Evolutionary conservation across 371 early-diverging fungal species (phyloP).

Genomic region (Mucor sp.): DNA sequence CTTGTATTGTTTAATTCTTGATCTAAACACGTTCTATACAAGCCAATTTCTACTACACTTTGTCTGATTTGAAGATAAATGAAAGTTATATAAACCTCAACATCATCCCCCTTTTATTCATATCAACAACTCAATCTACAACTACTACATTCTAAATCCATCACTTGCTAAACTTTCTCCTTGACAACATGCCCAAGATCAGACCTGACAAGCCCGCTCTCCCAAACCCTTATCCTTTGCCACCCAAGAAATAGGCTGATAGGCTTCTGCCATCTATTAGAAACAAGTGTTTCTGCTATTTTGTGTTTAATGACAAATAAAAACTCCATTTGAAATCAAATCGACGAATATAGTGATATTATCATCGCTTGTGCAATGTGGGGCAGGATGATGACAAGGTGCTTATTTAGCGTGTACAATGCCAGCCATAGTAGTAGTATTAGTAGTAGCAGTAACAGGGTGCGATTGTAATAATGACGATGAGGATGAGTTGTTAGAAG

Average conservation of each 20-base stretch:
- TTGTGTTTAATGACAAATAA: not conserved
- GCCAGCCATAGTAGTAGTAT: not conserved
- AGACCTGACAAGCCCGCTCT: slow-evolving; percentile 15
- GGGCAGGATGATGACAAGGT: no score
- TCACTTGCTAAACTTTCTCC: not conserved
- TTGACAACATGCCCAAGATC: slow-evolving; percentile 1
- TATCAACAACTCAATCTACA: no score
- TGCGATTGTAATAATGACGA: not conserved
- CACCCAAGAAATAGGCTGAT: not conserved
- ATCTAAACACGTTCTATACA: no score
- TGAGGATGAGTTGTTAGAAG: not conserved
- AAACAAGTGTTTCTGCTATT: not conserved
- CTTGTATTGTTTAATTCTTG: no score
- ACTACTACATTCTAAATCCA: not conserved
- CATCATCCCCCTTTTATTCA: no score
- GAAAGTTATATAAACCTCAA: no score
- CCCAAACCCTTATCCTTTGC: slow-evolving; percentile 2
- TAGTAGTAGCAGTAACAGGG: not conserved
- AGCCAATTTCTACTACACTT: no score
- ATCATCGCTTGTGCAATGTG: no score
- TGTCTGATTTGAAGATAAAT: no score
- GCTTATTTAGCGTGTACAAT: not conserved
- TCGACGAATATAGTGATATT: no score
- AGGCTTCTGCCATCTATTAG: not conserved
- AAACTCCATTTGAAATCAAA: no score